Base-by-base conservation (phyloP, 2,329 filamentous ascomycete species). In the Cordyceps cateniannulata region DNA sequence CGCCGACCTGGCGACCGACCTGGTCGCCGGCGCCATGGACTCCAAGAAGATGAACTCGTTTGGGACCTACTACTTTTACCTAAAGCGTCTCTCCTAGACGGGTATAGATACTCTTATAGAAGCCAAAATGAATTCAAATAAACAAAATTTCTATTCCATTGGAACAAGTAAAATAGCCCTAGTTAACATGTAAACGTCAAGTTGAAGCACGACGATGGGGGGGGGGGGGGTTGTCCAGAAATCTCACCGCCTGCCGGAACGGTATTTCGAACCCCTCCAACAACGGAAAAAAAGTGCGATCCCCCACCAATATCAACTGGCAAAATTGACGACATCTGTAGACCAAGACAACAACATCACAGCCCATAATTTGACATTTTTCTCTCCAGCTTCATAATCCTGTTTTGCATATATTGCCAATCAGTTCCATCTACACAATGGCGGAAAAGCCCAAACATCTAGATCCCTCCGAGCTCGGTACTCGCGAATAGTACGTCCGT, bases 391-490 rank as follows among this genome's bases (percentile, higher is more conserved):
- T 14, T 9, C 10, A 35, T 35, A 12, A 35, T 12, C 14, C 5
- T 14, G 14, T 35, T 14, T 35, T 32, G 29, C 8, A 7, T 32
- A 32, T 32, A 32, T 32, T 24, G 3, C 5, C 7, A 45, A 12
- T 7, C 40, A 45, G 6, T 8, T 47, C 10, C 22, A 25, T 5
- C n/a, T 32, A 40, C n/a, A 20, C 18, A 20, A 62, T 62, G 60
- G 47, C 54, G 9, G 49, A 60, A 16, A 53, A 42, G 78, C 87
- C 87, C n/a, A 75, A 75, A 1, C 84, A 89, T 67, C 86, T 96
- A 27, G 83, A 89, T 65, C 90, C 92, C 20, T 96, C 80, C 71
- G 76, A 83, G 72, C 84, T 98, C 32, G 93, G 93, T 55, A 96
- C 91, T 32, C 96, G 91, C 75, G 87, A 93, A 80, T 96, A 96